Conservation (phyloP, 1,284 basidiomycete genomes). For the Peniophora sp. region DNA sequence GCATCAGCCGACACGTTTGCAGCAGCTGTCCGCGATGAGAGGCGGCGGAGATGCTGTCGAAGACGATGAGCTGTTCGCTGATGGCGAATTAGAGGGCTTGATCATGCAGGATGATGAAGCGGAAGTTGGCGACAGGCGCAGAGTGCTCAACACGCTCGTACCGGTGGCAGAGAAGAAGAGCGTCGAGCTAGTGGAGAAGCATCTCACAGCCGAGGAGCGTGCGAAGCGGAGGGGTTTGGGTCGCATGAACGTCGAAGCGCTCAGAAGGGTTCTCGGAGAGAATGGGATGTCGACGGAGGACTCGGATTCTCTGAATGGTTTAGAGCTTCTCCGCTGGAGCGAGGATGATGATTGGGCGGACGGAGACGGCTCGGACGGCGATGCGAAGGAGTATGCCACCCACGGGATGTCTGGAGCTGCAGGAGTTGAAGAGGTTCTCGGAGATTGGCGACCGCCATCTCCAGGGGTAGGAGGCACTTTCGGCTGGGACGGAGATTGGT, state of each 20-base stretch:
- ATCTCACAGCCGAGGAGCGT: constrained; percentile 6
- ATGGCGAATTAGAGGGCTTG: constrained; percentile 34
- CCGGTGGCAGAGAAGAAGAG: constrained; percentile 16
- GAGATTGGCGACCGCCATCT: constrained; percentile 30
- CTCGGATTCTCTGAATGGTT: constrained; percentile 2
- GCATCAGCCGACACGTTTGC: constrained; percentile 48
- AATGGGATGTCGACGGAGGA: constrained; percentile 5
- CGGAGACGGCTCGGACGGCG: constrained; percentile 1
- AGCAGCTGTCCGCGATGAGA: constrained; percentile 44
- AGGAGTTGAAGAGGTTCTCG: constrained; percentile 22
- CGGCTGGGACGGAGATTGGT: too few species aligned
- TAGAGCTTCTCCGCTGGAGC: constrained; percentile 5
- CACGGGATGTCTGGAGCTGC: background rate
- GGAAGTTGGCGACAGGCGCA: constrained; percentile 5
- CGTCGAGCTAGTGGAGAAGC: constrained; percentile 2
- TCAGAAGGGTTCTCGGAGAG: constrained; percentile 22
- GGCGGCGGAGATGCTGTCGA: constrained; percentile 35
- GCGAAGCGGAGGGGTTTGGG: constrained; percentile 14
- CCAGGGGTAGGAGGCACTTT: constrained; percentile 17
- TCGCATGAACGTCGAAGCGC: constrained; percentile 29
- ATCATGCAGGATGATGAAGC: constrained; percentile 19
- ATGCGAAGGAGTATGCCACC: constrained; percentile 2
- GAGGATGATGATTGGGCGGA: background rate
- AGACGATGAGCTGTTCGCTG: constrained; percentile 37
- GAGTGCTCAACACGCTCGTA: constrained; percentile 7